Conservation (phyloP, 1,139 yeast genomes). For the Kodamaea sp. region DNA sequence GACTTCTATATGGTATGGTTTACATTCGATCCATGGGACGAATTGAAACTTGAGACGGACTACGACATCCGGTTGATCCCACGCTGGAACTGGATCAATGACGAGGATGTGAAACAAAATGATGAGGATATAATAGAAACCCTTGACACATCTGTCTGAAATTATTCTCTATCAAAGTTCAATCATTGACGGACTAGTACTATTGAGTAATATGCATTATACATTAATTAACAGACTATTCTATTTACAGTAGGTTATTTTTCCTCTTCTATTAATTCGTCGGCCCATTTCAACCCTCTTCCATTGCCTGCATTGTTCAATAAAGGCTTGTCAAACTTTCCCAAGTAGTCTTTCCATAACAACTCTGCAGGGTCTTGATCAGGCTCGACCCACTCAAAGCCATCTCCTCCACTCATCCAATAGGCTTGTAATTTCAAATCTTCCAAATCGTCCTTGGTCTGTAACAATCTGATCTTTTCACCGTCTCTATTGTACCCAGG, state of each 20-base stretch:
- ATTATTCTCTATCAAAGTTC: too few species aligned
- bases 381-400: conserved; percentile 79
- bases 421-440: conserved; percentile 68
- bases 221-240: too few species aligned
- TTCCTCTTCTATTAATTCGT: conserved; percentile 15
- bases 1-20: conserved; percentile 49
- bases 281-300: conserved; percentile 24
- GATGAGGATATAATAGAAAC: background rate
- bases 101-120: conserved; percentile 1
- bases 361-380: conserved; percentile 78
- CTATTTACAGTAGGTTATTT: too few species aligned
- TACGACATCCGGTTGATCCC: conserved; percentile 48
- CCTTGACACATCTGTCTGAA: too few species aligned
- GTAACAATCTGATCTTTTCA: conserved; percentile 40
- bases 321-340: conserved; percentile 22
- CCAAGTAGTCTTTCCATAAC: conserved; percentile 49
- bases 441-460: conserved; percentile 46
- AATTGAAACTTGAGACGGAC: conserved; percentile 43
- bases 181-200: too few species aligned
- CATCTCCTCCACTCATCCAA: conserved; percentile 77
- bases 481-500: conserved; percentile 43
- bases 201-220: too few species aligned
- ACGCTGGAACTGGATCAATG: conserved; percentile 10
- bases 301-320: conserved; percentile 8
- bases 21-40: conserved; percentile 56